phyloP scores from a whole-genome alignment of 345 rosid species.

The Euphorbia peplus region DNA sequence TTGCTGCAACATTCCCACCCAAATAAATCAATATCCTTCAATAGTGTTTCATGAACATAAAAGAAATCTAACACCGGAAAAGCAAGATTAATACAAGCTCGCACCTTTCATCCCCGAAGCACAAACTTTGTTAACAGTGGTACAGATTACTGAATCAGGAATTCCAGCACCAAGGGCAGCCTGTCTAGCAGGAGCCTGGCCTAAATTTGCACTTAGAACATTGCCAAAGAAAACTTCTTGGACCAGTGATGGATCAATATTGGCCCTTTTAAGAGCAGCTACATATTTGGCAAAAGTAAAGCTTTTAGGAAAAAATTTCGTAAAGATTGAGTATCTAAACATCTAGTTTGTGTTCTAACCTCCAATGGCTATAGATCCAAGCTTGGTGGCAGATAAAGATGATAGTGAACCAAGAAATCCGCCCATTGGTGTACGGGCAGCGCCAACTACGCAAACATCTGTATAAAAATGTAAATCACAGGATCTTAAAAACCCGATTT shows the following conservation, averaged over 20 bases:
- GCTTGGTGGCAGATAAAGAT: conserved; percentile 84
- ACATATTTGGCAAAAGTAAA: conserved; percentile 17
- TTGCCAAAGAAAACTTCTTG: conserved; percentile 94
- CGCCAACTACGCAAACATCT: conserved; percentile 99
- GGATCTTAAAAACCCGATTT: conserved; percentile 1
- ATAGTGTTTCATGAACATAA: not conserved
- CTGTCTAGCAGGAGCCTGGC: conserved; percentile 99
- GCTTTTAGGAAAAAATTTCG: not conserved
- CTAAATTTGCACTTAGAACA: conserved; percentile 92
- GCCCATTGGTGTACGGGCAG: conserved; percentile 97
- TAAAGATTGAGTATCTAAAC: conserved; percentile 10
- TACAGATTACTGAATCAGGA: conserved; percentile 77
- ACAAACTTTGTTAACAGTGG: conserved; percentile 95
- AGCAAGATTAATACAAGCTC: conserved; percentile 5
- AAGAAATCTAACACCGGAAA: not conserved
- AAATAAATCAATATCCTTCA: not conserved
- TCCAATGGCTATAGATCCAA: conserved; percentile 82
- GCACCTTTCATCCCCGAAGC: conserved; percentile 99
- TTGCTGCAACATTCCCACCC: conserved; percentile 49
- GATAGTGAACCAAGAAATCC: conserved; percentile 88
- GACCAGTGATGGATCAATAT: conserved; percentile 77
- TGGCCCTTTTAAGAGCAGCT: conserved; percentile 94
- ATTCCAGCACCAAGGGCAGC: conserved; percentile 97
- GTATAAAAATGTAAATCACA: conserved; percentile 17
- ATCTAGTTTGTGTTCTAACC: conserved; percentile 35